Conservation (phyloP, 2,329 filamentous ascomycete species). For the Neobulgaria alba region DNA sequence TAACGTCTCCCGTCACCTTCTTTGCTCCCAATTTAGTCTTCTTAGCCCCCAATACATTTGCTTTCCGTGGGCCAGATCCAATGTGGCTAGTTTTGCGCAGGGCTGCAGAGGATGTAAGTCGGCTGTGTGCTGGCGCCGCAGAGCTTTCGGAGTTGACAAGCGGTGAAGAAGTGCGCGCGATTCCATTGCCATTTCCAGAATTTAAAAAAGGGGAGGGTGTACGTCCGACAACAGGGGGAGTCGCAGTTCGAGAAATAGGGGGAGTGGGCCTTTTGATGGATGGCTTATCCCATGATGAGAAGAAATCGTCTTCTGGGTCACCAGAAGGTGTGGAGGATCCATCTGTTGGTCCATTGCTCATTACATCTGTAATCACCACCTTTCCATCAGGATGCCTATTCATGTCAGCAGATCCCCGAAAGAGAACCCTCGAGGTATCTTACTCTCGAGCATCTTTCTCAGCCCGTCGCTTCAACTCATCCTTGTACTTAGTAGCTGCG, state of each 20-base stretch:
- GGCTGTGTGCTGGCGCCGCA: conserved; percentile 52
- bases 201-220: conserved; percentile 87
- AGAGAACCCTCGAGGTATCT: conserved; percentile 25
- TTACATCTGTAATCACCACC: conserved; percentile 72
- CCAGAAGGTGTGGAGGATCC: conserved; percentile 68
- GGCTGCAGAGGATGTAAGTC: conserved; percentile 70
- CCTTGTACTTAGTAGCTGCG: conserved; percentile 95
- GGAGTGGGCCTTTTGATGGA: conserved; percentile 94
- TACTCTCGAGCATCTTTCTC: conserved; percentile 79
- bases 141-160: conserved; percentile 54
- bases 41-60: conserved; percentile 78
- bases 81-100: conserved; percentile 64
- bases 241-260: conserved; percentile 80
- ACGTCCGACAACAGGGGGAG: conserved; percentile 71
- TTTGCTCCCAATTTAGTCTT: conserved; percentile 87
- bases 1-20: conserved; percentile 71
- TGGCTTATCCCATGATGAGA: conserved; percentile 98
- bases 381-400: conserved; percentile 66
- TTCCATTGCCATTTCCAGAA: conserved; percentile 60
- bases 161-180: conserved; percentile 74
- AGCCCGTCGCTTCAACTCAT: conserved; percentile 81
- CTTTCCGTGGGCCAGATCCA: conserved; percentile 62
- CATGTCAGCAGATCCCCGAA: conserved; percentile 13
- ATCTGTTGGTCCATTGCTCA: conserved; percentile 49
- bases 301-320: conserved; percentile 87